Base-by-base conservation (phyloP, 345 rosid genomes). In the Aurinia saxatilis region DNA sequence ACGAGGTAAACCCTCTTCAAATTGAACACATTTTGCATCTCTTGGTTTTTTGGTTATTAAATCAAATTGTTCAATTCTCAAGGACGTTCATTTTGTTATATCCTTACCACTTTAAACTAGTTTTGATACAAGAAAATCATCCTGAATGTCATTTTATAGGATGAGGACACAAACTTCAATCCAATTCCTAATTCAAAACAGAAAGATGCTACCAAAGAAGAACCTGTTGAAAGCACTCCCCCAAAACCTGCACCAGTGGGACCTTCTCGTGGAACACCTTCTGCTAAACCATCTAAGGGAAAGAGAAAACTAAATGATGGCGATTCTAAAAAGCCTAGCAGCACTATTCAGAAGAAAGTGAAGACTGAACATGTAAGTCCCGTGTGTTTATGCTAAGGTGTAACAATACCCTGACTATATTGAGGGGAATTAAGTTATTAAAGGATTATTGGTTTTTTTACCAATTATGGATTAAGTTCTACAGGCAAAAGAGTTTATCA, bases 301-400 rank as follows among this genome's bases (percentile, higher is more conserved):
- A 93, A 93, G 80, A 81, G 99, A 65, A 93, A 93, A 67, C 63
- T 78, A 41, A 82, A 79, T 50, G 95, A 82, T 14, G 78, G 84
- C 59, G 92, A 84, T 64, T 60, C 80, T 48, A 93, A 87, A 71
- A 55, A 82, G 44, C 50, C 96, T 47, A 78, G 73, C 73, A 81
- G 74, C 71, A 73, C 87, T 30, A 74, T 84, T 64, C 75, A 70
- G 15, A 90, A 93, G 87, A 93, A 87, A 77, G 87, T 75, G 57
- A 93, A 93, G 85, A 45, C 83, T n/a, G 97, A 90, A 78, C 71
- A 68, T 71, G 97, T 93, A 85, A 23, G 90, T 36, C 51, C 27
- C 56, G 18, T 71, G 25, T 54, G 40, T 46, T 34, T 57, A 37
- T 47, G 41, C 15, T 19, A 8, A n/a, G 13, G 37, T 11, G 16